Base-by-base conservation (phyloP, 768 basidiomycete genomes). In the Russula sp. region DNA sequence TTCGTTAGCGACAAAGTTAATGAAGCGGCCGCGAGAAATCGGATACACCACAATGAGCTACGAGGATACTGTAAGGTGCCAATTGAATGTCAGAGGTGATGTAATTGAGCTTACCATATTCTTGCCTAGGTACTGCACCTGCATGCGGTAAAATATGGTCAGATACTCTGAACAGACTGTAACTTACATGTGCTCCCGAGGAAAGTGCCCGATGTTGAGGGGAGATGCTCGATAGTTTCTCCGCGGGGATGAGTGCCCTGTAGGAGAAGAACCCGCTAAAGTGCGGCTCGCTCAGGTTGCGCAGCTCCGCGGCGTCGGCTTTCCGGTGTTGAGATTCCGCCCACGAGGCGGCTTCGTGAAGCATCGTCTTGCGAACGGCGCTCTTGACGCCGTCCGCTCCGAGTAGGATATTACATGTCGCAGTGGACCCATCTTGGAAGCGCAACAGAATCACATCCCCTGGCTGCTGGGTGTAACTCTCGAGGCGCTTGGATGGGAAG, bases 351-450 rank as follows among this genome's bases (percentile, higher is more conserved):
- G 69, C 63, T 61, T 75, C 73, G 0, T 67, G 65, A 62, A 78
- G 75, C 68, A 85, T 70, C 49, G 53, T 56, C 7, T 67, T 63
- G 26, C 80, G 76, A 22, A 76, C 81, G 63, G 76, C 77, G 34
- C 85, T 87, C 73, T 83, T 84, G 64, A 88, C 64, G 6, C 87
- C 87, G 67, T 89, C 87, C 20, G 86, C 86, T 42, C 87, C 87
- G 58, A 89, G 73, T 46, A 90, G 80, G 11, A 89, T 71, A 71
- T 90, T 87, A 70, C 86, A 89, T 24, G 77, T 76, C 4, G 84
- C 77, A 11, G 75, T 79, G 16, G 84, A 77, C 49, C 85, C 86
- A 69, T 90, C 89, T 65, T 81, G 75, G 71, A 90, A 90, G 26
- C 76, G 69, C 63, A 90, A 74, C 32, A 73, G 77, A 66, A 86